phyloP scores from a whole-genome alignment of 768 basidiomycete species.

The Russula sp. region DNA sequence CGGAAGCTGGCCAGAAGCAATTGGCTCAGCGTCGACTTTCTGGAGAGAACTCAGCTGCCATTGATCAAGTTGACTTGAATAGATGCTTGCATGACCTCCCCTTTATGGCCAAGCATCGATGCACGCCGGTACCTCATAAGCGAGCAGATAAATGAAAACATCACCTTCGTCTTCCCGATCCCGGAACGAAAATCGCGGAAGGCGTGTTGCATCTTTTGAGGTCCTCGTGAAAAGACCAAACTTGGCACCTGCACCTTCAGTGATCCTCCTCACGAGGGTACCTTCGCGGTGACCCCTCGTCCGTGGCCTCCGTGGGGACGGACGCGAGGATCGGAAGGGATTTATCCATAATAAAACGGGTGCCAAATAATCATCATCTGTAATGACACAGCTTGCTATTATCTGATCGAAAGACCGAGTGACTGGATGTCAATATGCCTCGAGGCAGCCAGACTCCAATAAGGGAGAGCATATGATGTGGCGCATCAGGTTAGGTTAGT shows the following conservation, averaged over 20 bases:
- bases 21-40: constrained; percentile 4
- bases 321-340: constrained; percentile 13
- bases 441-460: not conserved
- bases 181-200: constrained; percentile 10
- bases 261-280: constrained; percentile 7
- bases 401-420: not conserved
- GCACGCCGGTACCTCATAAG: not conserved
- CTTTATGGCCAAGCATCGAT: not conserved
- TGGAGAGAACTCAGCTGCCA: constrained; percentile 1
- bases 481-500: constrained; percentile 2
- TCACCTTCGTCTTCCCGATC: not conserved
- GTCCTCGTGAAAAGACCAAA: not conserved
- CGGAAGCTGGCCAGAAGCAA: constrained; percentile 8
- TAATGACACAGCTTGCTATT: not conserved
- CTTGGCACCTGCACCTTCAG: not conserved
- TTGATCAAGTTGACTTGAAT: constrained; percentile 1
- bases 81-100: not conserved
- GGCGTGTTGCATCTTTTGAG: not conserved
- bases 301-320: constrained; percentile 4
- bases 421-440: not conserved
- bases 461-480: constrained; percentile 14
- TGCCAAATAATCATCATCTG: not conserved
- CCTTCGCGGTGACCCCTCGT: constrained; percentile 1
- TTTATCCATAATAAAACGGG: not conserved
- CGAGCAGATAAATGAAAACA: constrained; percentile 3